Evolutionary conservation across 768 basidiomycete species (phyloP).

Genomic region (Mycena metata): DNA sequence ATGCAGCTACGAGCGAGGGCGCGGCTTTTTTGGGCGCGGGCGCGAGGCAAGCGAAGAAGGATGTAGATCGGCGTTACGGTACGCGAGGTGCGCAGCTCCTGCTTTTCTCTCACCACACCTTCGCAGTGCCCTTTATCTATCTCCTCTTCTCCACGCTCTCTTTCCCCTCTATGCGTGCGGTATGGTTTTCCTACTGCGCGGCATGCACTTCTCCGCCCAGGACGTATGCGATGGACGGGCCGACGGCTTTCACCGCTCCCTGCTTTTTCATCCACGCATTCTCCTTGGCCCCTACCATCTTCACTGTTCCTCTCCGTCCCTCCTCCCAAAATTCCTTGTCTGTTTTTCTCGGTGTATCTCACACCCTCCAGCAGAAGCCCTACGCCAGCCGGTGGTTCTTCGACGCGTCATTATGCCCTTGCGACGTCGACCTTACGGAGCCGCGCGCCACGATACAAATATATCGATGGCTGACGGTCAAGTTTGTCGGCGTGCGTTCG

Average conservation of each 20-base stretch:
- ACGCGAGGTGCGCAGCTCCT: conserved; percentile 2
- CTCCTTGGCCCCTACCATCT: conserved; percentile 4
- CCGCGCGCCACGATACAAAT: conserved; percentile 5
- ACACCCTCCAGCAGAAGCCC: conserved; percentile 8
- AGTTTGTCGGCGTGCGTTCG: background rate
- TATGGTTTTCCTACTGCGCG: background rate
- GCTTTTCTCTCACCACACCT: background rate
- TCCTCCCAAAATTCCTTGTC: background rate
- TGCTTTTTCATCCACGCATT: conserved; percentile 5
- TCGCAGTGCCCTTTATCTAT: background rate
- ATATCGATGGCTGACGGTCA: background rate
- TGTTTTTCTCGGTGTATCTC: conserved; percentile 2
- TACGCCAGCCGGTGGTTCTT: conserved; percentile 9
- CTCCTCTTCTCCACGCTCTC: conserved; percentile 1
- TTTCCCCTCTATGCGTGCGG: background rate
- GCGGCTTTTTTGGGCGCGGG: background rate
- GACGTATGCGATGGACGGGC: background rate
- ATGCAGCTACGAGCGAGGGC: conserved; percentile 1
- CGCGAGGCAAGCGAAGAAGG: conserved; percentile 1
- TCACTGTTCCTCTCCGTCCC: background rate
- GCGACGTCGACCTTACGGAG: conserved; percentile 2
- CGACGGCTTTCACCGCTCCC: background rate
- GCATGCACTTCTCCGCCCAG: conserved; percentile 2
- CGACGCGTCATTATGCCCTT: conserved; percentile 4
- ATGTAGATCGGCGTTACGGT: conserved; percentile 2